Percentiles rank a stretch among this genome's conserved stretches.
Evolutionary conservation across 1,284 basidiomycete species (phyloP).

Genomic region (Blastosporella zonata): DNA sequence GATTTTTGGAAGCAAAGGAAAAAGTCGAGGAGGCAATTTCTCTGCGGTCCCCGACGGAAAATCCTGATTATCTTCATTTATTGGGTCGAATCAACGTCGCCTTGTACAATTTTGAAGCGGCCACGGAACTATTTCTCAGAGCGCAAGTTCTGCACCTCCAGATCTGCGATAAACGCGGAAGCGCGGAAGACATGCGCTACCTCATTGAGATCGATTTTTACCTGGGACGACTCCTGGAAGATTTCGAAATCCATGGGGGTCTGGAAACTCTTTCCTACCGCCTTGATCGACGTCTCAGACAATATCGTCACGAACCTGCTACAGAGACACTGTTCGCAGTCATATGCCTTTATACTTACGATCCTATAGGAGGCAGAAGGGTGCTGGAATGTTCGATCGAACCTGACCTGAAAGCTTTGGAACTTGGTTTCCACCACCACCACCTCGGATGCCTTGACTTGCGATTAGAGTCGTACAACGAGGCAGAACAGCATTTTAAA

Average conservation of each 20-base stretch:
- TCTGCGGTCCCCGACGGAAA: conserved; percentile 18
- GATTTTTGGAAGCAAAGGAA: conserved; percentile 20
- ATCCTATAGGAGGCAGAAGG: neutral
- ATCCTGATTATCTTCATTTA: conserved; percentile 25
- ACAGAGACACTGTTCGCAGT: conserved; percentile 4
- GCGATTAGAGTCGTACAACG: neutral
- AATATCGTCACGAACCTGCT: conserved; percentile 4
- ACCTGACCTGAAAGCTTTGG: conserved; percentile 8
- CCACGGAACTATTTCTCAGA: conserved; percentile 10
- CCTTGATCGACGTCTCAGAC: neutral
- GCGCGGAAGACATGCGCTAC: conserved; percentile 16
- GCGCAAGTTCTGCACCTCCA: conserved; percentile 16
- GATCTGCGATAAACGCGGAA: conserved; percentile 15
- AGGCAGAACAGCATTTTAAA: neutral
- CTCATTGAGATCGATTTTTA: conserved; percentile 16
- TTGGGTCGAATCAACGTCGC: conserved; percentile 23
- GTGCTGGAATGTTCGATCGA: neutral
- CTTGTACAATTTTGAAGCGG: conserved; percentile 16
- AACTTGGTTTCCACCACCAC: conserved; percentile 20
- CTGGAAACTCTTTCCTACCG: neutral
- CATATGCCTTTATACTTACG: conserved; percentile 7
- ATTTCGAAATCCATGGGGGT: too few species aligned
- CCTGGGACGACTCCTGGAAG: conserved; percentile 1
- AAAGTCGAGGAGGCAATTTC: conserved; percentile 22
- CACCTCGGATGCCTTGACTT: conserved; percentile 11